Evolutionary conservation across 495 filamentous ascomycete species (phyloP).

Genomic region (Annulohypoxylon bovei): DNA sequence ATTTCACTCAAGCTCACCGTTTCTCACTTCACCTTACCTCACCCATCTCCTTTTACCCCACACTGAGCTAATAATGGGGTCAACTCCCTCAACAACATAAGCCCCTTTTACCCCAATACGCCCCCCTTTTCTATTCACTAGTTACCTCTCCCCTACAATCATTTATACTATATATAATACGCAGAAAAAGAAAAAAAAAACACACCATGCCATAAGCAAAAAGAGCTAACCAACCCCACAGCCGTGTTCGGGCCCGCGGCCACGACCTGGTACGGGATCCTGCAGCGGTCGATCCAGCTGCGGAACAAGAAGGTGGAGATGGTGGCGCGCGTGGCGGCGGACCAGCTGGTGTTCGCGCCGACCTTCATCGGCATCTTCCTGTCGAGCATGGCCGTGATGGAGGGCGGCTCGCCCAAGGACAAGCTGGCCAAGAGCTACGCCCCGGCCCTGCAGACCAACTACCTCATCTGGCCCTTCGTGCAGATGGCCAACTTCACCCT

Average conservation of each 20-base stretch:
- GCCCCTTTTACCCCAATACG: neutral
- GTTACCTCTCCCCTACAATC: neutral
- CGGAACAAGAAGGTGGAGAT: conserved; percentile 74
- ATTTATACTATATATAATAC: neutral
- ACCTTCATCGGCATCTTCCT: conserved; percentile 85
- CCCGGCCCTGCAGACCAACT: conserved; percentile 81
- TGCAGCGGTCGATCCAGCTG: conserved; percentile 72
- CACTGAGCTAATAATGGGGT: conserved; percentile 15
- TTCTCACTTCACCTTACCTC: conserved; percentile 23
- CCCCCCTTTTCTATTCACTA: neutral
- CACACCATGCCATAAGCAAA: neutral
- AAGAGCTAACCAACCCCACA: conserved; percentile 49
- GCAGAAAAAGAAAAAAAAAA: neutral
- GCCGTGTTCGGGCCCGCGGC: conserved; percentile 92
- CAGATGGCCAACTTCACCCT: conserved; percentile 91
- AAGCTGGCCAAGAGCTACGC: conserved; percentile 76
- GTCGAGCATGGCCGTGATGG: conserved; percentile 85
- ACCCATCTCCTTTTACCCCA: conserved; percentile 20
- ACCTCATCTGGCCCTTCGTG: conserved; percentile 91
- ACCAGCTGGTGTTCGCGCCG: conserved; percentile 89
- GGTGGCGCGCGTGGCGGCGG: conserved; percentile 78
- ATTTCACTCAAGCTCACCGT: conserved; percentile 21
- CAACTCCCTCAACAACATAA: conserved; percentile 19
- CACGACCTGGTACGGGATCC: conserved; percentile 85
- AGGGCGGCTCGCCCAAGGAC: conserved; percentile 75